Conservation (phyloP, 805 yeast genomes). For the Pichia eremophila region DNA sequence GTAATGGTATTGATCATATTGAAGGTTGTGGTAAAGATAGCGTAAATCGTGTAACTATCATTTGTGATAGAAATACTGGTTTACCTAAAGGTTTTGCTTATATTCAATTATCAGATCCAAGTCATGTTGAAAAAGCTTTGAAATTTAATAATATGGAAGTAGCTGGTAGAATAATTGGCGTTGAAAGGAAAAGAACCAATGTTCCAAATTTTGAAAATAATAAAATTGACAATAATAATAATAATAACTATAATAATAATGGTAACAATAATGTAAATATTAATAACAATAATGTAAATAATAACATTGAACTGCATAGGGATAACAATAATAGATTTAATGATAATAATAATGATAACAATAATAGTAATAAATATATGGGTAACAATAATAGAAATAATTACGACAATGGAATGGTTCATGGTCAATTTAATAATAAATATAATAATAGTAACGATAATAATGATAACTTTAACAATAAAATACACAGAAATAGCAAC, state of each 20-base stretch:
- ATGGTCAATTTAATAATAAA: not conserved
- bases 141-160: slow-evolving; percentile 54
- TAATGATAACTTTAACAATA: not conserved
- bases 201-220: slow-evolving; percentile 34
- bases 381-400: not conserved
- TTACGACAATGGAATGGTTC: not conserved
- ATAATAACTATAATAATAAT: not conserved
- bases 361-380: not conserved
- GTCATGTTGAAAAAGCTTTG: slow-evolving; percentile 55
- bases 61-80: slow-evolving; percentile 61
- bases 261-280: slow-evolving; percentile 17
- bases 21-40: slow-evolving; percentile 17
- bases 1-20: slow-evolving; percentile 39
- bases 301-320: not conserved
- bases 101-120: slow-evolving; percentile 62
- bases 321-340: slow-evolving; percentile 13
- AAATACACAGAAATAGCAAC: not conserved
- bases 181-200: slow-evolving; percentile 69
- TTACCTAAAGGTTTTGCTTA: slow-evolving; percentile 83
- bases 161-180: slow-evolving; percentile 59
- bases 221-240: not conserved
- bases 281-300: not conserved
- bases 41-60: slow-evolving; percentile 71
- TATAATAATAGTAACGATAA: not conserved
- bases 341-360: slow-evolving; percentile 2